These are phyloP conservation scores for Paraphoma sp. DNA, from an alignment of 2,329 filamentous ascomycete species.

Conservation along the genomic window DNA sequence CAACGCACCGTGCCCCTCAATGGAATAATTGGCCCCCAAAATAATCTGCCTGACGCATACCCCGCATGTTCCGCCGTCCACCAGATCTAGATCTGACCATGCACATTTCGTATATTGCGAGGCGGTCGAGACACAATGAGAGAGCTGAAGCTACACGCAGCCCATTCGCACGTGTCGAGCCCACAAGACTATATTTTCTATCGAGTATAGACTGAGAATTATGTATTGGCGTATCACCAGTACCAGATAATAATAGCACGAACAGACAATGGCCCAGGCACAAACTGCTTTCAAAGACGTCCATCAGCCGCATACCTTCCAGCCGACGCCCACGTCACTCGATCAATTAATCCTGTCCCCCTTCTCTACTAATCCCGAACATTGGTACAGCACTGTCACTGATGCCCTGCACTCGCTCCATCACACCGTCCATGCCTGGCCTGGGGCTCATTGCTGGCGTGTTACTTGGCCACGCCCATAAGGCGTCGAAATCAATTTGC, in stretches of 20 bases:
- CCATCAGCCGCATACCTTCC: too few relatives aligned
- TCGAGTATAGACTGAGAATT: too few relatives aligned
- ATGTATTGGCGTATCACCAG: too few relatives aligned
- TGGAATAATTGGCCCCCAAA: neutral
- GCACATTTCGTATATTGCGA: too few relatives aligned
- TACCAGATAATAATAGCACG: too few relatives aligned
- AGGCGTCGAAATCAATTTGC: constrained; percentile 50
- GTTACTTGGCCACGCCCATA: constrained; percentile 50
- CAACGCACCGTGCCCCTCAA: neutral
- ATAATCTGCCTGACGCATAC: neutral
- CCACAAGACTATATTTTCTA: too few relatives aligned
- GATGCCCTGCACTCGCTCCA: constrained; percentile 30
- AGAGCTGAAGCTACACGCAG: too few relatives aligned
- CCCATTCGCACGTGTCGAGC: too few relatives aligned
- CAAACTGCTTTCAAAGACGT: too few relatives aligned
- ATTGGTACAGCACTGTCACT: constrained; percentile 43
- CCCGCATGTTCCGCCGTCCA: neutral
- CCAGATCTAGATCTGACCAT: neutral
- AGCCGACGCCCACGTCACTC: too few relatives aligned
- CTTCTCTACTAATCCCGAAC: constrained; percentile 34
- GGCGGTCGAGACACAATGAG: too few relatives aligned
- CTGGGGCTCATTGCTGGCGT: constrained; percentile 40
- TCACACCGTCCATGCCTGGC: constrained; percentile 12
- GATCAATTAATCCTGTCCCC: neutral
- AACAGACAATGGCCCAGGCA: too few relatives aligned